A percentile compares a stretch with the other conserved stretches of the same genome.
phyloP scores from a whole-genome alignment of 2,329 filamentous ascomycete genomes.

The Pleomassaria siparia region DNA sequence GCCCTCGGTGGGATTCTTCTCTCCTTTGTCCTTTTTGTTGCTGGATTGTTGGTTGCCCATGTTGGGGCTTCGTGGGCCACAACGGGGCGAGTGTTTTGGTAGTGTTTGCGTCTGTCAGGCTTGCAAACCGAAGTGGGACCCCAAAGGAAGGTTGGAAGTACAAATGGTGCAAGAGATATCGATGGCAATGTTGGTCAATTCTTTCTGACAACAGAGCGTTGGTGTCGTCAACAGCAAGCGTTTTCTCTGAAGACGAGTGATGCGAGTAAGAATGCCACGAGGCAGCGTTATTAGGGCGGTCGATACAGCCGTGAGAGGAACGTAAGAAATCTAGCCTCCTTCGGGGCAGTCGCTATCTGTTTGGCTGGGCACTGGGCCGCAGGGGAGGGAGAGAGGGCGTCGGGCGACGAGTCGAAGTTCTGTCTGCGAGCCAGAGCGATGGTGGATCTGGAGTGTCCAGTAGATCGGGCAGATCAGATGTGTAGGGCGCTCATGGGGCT shows the following conservation, averaged over 20 bases:
- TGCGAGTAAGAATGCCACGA: slow-evolving; percentile 11
- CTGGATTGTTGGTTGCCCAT: slow-evolving; percentile 81
- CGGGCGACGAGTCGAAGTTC: slow-evolving; percentile 34
- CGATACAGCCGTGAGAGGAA: slow-evolving; percentile 49
- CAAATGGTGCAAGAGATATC: slow-evolving; percentile 16
- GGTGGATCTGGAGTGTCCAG: slow-evolving; percentile 21
- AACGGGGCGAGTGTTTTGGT: slow-evolving; percentile 9
- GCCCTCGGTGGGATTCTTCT: slow-evolving; percentile 49
- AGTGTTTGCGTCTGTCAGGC: slow-evolving; percentile 11
- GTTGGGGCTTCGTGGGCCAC: slow-evolving; percentile 40
- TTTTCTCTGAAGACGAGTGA: slow-evolving; percentile 1
- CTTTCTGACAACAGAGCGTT: slow-evolving; percentile 12
- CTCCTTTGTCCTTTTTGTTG: slow-evolving; percentile 49
- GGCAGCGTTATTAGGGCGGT: slow-evolving; percentile 44
- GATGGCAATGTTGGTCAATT: slow-evolving; percentile 16
- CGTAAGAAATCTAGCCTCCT: slow-evolving; percentile 48
- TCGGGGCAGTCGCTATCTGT: slow-evolving; percentile 42
- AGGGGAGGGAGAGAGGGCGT: slow-evolving; percentile 28
- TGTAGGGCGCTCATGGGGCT: slow-evolving; percentile 20
- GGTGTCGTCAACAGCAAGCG: slow-evolving; percentile 20
- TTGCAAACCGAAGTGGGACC: neutral
- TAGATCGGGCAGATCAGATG: slow-evolving; percentile 8
- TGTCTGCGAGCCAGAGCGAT: slow-evolving; percentile 45
- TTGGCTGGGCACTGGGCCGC: slow-evolving; percentile 32
- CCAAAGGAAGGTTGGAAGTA: slow-evolving; percentile 20